A percentile compares a stretch with the other conserved stretches of the same genome.
Evolutionary conservation across 352 stramenopile genomes (phyloP).

Genomic region (Peronosclerospora sorghi): DNA sequence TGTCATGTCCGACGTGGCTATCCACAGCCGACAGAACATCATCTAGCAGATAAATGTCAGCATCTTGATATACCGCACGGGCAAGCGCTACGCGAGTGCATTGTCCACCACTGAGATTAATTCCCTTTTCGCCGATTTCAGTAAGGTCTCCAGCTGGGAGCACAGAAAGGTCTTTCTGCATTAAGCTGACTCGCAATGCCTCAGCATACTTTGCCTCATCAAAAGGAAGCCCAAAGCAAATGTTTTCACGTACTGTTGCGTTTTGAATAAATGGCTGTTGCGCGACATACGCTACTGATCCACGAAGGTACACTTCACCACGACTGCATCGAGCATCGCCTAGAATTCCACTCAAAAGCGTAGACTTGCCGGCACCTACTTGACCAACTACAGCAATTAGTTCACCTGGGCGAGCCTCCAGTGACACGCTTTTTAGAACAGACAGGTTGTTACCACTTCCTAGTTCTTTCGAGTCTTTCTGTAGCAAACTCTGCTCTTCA

Average conservation of each 20-base stretch:
- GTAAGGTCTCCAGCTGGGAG: conserved; percentile 84
- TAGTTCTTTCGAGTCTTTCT: conserved; percentile 14
- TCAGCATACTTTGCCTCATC: conserved; percentile 49
- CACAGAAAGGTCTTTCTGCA: conserved; percentile 43
- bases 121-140: conserved; percentile 93
- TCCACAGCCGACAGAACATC: conserved; percentile 92
- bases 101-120: conserved; percentile 92
- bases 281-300: conserved; percentile 89
- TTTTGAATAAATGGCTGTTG: conserved; percentile 98
- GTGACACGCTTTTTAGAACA: conserved; percentile 39
- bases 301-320: conserved; percentile 55
- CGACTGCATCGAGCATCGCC: conserved; percentile 43
- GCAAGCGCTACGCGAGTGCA: conserved; percentile 79
- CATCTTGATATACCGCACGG: conserved; percentile 67
- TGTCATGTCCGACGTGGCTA: conserved; percentile 86
- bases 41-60: conserved; percentile 89
- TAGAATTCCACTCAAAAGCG: conserved; percentile 47
- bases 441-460: conserved; percentile 9
- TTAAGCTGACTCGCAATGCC: conserved; percentile 34
- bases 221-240: conserved; percentile 89
- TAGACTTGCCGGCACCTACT: conserved; percentile 61
- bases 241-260: conserved; percentile 93
- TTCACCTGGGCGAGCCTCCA: conserved; percentile 56
- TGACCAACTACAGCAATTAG: conserved; percentile 52
- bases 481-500: conserved; percentile 21